phyloP scores from a whole-genome alignment of 1,284 basidiomycete genomes.

The Leccinum insolens region DNA sequence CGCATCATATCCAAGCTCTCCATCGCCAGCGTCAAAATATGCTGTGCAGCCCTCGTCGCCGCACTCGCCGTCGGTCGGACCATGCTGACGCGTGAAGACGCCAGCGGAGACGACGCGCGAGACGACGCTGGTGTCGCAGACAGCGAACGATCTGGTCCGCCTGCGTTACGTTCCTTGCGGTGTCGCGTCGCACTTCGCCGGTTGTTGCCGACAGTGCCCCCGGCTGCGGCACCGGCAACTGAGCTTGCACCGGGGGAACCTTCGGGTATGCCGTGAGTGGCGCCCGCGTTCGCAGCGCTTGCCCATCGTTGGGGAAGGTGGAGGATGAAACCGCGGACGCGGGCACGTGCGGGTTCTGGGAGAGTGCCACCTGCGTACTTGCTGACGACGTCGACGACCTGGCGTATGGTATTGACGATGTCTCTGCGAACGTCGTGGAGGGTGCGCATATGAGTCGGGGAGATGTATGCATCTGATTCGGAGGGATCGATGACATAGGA shows the following conservation, averaged over 20 bases:
- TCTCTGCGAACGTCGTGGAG: conserved; percentile 78
- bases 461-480: conserved; percentile 40
- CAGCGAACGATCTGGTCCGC: conserved; percentile 34
- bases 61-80: conserved; percentile 50
- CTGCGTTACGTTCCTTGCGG: conserved; percentile 34
- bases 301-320: conserved; percentile 84
- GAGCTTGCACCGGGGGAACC: conserved; percentile 32
- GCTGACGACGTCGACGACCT: conserved; percentile 87
- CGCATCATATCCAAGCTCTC: conserved; percentile 93
- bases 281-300: conserved; percentile 30
- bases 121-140: conserved; percentile 34
- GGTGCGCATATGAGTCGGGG: conserved; percentile 62
- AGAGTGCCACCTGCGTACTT: conserved; percentile 85
- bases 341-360: conserved; percentile 79
- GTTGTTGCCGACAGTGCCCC: conserved; percentile 27
- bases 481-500: conserved; percentile 35
- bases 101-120: conserved; percentile 31
- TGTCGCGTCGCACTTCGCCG: conserved; percentile 26
- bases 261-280: conserved; percentile 24
- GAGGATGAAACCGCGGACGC: conserved; percentile 82
- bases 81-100: conserved; percentile 26
- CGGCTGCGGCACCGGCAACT: conserved; percentile 42
- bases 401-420: conserved; percentile 83
- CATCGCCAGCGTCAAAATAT: conserved; percentile 82
- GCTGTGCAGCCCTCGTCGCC: conserved; percentile 75